phyloP scores from a whole-genome alignment of 2,329 filamentous ascomycete genomes.

The Aspergillus amoenus region DNA sequence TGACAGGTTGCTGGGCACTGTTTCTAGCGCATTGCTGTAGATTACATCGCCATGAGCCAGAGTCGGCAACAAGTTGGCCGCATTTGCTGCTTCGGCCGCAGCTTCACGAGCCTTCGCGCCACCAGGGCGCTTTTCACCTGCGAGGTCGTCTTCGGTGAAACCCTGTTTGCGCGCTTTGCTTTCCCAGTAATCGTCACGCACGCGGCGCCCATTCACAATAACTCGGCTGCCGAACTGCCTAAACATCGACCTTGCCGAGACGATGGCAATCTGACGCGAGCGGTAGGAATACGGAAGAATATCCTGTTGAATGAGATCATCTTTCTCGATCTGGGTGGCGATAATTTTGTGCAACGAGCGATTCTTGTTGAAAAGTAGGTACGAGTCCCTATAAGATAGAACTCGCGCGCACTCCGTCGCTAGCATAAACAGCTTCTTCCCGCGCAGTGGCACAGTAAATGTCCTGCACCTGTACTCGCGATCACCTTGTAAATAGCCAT shows the following conservation, averaged over 20 bases:
- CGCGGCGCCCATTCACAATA: constrained; percentile 82
- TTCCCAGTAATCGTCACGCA: constrained; percentile 98
- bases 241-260: constrained; percentile 97
- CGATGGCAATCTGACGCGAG: constrained; percentile 97
- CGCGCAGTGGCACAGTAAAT: constrained; percentile 86
- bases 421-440: constrained; percentile 96
- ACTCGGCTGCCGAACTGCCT: constrained; percentile 95
- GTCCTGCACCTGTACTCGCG: constrained; percentile 92
- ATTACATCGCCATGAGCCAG: constrained; percentile 81
- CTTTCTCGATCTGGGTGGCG: constrained; percentile 91
- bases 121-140: constrained; percentile 92
- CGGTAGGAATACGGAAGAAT: constrained; percentile 96
- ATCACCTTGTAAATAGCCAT: constrained; percentile 76
- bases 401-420: constrained; percentile 96
- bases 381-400: constrained; percentile 93
- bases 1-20: constrained; percentile 67
- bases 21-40: constrained; percentile 74
- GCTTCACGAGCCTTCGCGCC: constrained; percentile 85
- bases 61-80: constrained; percentile 58
- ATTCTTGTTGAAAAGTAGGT: constrained; percentile 98
- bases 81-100: constrained; percentile 64
- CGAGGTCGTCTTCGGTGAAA: constrained; percentile 94
- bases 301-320: constrained; percentile 91
- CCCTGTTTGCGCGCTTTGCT: constrained; percentile 95
- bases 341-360: constrained; percentile 97